Evolutionary conservation across 192 early-diverging fungal genomes (phyloP), one percentile per base, ranked within the genome.

Genomic region (Backusella luteola): DNA sequence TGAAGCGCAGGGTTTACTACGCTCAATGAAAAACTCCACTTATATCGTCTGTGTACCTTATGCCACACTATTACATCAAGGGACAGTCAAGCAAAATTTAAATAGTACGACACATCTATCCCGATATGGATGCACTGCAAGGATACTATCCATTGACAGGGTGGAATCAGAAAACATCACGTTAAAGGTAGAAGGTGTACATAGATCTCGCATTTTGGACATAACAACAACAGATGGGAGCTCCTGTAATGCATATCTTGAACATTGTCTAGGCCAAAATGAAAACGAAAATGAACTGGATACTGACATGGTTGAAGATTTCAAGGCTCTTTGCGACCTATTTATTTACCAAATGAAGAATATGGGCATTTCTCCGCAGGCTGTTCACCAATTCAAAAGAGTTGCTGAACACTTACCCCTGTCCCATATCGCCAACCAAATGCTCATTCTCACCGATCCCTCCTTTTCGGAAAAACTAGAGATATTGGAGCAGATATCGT

Each of bases 381-480:
- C 90, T 0, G 66, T 92, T 9, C 84, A 78, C 8, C 89, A 93
- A 59, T 82, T 93, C 19, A 76, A 84, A 53, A 82, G 87, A 67
- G 89, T 91, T 68, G 81, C 93, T 26, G 87, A 93, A 38, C 77
- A 77, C 4, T 82, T 84, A 1, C 78, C 86, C 39, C 80, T 88
- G 1, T 85, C 85, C 4, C 81, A 88, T 56, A 77, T 94, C 14
- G 90, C 90, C 0, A 89, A 94, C 73, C 69, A 93, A 19, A 79
- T 94, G 35, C 84, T 90, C 46, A 89, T 84, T 66, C 91, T 91
- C 59, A 89, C 93, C 71, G 92, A 93, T 59, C 77, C 89, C 1
- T 85, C 87, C 6, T 79, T 88, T 36, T 88, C 91, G 35, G 93
- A 95, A 71, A 94, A 93, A 71, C 77, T 94, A 23, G 75, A 82